Evolutionary conservation across 2,329 filamentous ascomycete species (phyloP).

Genomic region (Neopestalotiopsis sp.): DNA sequence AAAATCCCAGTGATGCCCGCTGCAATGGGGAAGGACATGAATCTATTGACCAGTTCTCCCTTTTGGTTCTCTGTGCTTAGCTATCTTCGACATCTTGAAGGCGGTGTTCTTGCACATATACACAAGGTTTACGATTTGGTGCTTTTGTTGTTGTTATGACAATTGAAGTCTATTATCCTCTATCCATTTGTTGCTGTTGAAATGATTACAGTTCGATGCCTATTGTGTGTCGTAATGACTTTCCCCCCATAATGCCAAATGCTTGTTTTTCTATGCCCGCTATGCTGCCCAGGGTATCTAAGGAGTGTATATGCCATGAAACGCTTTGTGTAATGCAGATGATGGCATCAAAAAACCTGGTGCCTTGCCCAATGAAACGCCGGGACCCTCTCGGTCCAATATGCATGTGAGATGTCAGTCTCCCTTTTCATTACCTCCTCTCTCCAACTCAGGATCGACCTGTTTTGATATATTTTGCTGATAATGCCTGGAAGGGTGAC

Average conservation of each 20-base stretch:
- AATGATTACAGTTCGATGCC: not conserved
- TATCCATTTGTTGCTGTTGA: constrained; percentile 9
- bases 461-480: not conserved
- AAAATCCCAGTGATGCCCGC: not conserved
- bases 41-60: not conserved
- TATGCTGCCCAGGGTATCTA: constrained; percentile 22
- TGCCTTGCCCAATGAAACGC: not conserved
- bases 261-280: constrained; percentile 27
- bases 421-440: constrained; percentile 4
- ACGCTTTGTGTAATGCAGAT: constrained; percentile 26
- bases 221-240: not conserved
- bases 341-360: constrained; percentile 23
- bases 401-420: constrained; percentile 16
- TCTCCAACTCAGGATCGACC: not conserved
- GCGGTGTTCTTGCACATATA: not conserved
- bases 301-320: constrained; percentile 33
- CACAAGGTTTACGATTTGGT: not conserved
- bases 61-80: not conserved
- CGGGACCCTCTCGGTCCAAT: not conserved
- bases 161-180: constrained; percentile 7
- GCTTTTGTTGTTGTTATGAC: not conserved
- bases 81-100: not conserved
- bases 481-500: not conserved
- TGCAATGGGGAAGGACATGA: not conserved
- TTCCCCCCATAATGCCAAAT: not conserved